Percentiles rank a stretch among this genome's conserved stretches.
phyloP scores from a whole-genome alignment of 202 grass and related monocot species.

The Brachypodium distachyon region DNA sequence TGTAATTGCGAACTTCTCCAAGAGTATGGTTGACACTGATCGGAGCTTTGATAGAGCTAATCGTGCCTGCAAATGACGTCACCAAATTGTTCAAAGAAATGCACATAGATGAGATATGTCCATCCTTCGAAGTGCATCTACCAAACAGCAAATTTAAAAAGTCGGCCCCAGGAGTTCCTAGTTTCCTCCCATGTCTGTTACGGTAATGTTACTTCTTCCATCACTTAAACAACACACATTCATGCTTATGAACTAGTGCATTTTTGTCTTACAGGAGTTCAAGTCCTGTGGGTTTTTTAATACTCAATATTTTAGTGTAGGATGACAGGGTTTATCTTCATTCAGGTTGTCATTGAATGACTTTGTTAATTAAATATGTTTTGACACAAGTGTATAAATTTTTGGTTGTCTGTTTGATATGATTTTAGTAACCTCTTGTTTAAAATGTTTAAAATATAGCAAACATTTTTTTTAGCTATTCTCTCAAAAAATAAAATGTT shows the following conservation, averaged over 20 bases:
- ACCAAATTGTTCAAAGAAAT: conserved; percentile 32
- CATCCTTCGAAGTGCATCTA: conserved; percentile 52
- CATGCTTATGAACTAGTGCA: background rate
- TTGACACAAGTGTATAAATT: background rate
- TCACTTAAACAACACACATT: background rate
- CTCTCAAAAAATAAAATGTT: no score
- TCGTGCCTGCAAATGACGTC: conserved; percentile 9
- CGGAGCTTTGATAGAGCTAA: background rate
- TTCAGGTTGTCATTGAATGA: background rate
- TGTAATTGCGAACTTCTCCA: background rate
- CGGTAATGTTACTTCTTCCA: conserved; percentile 32
- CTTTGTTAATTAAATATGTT: background rate
- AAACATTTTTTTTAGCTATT: no score
- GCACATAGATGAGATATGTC: conserved; percentile 36
- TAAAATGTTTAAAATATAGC: no score
- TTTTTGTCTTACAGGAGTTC: background rate
- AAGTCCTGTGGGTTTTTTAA: background rate
- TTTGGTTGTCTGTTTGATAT: background rate
- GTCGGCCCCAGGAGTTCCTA: conserved; percentile 50
- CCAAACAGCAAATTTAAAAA: conserved; percentile 94
- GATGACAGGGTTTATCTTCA: background rate
- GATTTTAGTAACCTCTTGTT: background rate
- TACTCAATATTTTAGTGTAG: background rate
- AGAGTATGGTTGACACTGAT: background rate
- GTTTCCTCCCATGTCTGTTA: conserved; percentile 61